phyloP scores from a whole-genome alignment of 768 basidiomycete species.

The Kwoniella bestiolae region DNA sequence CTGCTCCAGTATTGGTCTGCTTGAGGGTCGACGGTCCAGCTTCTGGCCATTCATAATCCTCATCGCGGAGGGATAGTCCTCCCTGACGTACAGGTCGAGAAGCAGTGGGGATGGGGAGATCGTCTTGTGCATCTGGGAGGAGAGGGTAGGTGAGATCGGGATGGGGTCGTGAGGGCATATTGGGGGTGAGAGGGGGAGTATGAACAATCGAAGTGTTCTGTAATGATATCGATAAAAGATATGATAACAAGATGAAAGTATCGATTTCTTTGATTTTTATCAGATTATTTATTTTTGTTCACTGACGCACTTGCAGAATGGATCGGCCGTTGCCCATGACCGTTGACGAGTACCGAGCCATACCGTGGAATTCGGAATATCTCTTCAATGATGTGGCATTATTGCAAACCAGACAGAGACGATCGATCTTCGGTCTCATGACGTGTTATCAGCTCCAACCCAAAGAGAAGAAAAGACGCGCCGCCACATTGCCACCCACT shows the following conservation, averaged over 20 bases:
- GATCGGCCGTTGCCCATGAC: slow-evolving; percentile 4
- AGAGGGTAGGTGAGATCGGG: slow-evolving; percentile 23
- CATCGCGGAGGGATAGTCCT: slow-evolving; percentile 22
- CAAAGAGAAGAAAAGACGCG: background rate
- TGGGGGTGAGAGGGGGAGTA: too few species aligned
- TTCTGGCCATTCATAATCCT: slow-evolving; percentile 47
- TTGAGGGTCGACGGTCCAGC: slow-evolving; percentile 35
- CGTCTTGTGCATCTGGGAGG: slow-evolving; percentile 24
- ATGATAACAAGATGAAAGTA: background rate
- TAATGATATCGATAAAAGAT: background rate
- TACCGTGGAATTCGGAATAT: background rate
- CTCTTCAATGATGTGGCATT: slow-evolving; percentile 4
- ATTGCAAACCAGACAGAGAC: too few species aligned
- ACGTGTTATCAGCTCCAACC: background rate
- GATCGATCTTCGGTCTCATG: background rate
- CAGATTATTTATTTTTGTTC: background rate
- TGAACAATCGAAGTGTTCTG: background rate
- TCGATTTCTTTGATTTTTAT: slow-evolving; percentile 5
- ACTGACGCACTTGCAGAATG: background rate
- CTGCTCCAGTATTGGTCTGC: background rate
- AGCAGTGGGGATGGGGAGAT: slow-evolving; percentile 10
- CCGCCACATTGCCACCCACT: background rate
- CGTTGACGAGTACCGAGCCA: background rate
- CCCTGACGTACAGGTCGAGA: slow-evolving; percentile 14
- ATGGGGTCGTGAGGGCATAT: slow-evolving; percentile 14